A percentile compares a stretch with the other conserved stretches of the same genome.
These are phyloP conservation scores for Ustilago curta DNA, from an alignment of 1,284 basidiomycete species.

Conservation along the genomic window DNA sequence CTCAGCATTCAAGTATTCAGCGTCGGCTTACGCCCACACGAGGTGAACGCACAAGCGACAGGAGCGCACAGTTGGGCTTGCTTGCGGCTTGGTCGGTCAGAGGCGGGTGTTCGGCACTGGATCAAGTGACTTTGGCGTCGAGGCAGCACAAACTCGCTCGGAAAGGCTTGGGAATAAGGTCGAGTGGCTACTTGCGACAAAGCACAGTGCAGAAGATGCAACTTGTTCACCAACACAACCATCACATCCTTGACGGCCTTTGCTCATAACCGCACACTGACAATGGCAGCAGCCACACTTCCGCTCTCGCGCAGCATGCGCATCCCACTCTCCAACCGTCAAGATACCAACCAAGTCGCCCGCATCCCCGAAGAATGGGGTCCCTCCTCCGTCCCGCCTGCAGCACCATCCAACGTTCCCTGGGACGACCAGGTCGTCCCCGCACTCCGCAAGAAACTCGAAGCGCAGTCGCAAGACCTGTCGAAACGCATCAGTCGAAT, in stretches of 20 bases:
- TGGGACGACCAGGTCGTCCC: conserved; percentile 60
- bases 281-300: conserved; percentile 33
- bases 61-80: too few species aligned
- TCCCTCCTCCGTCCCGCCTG: conserved; percentile 38
- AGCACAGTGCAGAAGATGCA: not conserved
- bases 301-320: conserved; percentile 35
- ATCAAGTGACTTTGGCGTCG: too few species aligned
- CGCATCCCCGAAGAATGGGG: conserved; percentile 40
- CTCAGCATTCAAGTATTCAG: not conserved
- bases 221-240: not conserved
- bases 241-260: not conserved
- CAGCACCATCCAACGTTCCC: conserved; percentile 17
- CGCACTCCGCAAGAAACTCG: conserved; percentile 51
- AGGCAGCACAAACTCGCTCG: too few species aligned
- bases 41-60: too few species aligned
- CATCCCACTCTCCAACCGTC: conserved; percentile 19
- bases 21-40: not conserved
- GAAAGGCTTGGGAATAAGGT: too few species aligned
- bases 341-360: conserved; percentile 16
- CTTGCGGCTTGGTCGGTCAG: too few species aligned
- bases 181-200: too few species aligned
- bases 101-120: too few species aligned
- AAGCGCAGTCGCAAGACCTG: conserved; percentile 41
- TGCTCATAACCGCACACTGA: not conserved
- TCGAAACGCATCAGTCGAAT: conserved; percentile 49